Base-by-base conservation (phyloP, 2,329 filamentous ascomycete genomes). In the Pseudocercospora eumusae region DNA sequence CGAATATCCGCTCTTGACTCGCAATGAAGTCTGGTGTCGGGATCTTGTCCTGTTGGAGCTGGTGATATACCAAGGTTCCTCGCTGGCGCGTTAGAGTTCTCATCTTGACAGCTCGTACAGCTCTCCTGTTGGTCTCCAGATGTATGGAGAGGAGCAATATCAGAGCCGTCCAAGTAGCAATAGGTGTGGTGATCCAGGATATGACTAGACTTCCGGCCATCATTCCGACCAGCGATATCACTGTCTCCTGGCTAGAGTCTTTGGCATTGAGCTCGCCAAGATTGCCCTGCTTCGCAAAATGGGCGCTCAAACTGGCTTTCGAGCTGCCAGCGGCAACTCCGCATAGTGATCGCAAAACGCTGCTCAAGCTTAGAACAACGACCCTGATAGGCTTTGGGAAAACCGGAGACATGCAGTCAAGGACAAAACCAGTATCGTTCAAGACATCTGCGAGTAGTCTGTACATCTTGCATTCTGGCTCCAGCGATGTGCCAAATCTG, bases 161-260 rank as follows among this genome's bases (percentile, higher is more conserved):
- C 78, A 96, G 86, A 61, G 88, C 81, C 52, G 79, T 80, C 85
- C 92, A 93, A 40, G 95, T 96, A 9, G 88, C 86, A 13, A 81
- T 75, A 60, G 87, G 86, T 54, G 88, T 86, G 56, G 89, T 85
- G 21, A 97, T 86, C 65, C 85, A 81, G 33, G 89, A 89, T 18
- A 98, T 90, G 13, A 96, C 87, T 1, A 96, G 63, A 53, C 88
- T 95, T 0, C 95, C 95, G 13, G 84, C 86, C 79, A 96, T 82
- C 85, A 98, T 92, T 1, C 95, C 95, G 33, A 96, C 65, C 25
- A 98, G 81, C 1, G 91, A 93, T 60, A 99, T 91, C 20, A 96
- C 87, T 0, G 93, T 98, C 77, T 98, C 95, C 78, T 98, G 95
- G 67, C 91, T 96, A 11, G 92, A 92, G 74, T 98, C 93, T 83